phyloP scores from a whole-genome alignment of 805 yeast genomes.

The Zygoascus biomembranicola region DNA sequence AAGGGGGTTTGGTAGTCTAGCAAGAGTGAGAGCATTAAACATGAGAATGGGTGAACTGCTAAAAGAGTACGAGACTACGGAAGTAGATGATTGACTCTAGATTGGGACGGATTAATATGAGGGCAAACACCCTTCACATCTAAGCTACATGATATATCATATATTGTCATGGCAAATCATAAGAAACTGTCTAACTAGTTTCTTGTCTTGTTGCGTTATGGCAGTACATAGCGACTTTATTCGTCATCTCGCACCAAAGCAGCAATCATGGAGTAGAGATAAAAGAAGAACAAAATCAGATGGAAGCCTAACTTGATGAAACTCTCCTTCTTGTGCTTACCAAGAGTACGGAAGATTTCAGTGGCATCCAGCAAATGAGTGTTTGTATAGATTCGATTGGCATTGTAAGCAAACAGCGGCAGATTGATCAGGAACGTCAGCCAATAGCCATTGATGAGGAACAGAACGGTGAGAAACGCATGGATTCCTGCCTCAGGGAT shows the following conservation, averaged over 20 bases:
- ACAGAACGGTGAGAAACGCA: constrained; percentile 50
- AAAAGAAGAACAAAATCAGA: constrained; percentile 86
- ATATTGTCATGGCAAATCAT: not conserved
- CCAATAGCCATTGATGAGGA: constrained; percentile 88
- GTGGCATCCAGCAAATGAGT: constrained; percentile 91
- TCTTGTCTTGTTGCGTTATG: not conserved
- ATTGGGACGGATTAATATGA: no score
- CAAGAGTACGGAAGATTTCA: constrained; percentile 91
- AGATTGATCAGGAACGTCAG: constrained; percentile 72
- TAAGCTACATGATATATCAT: not conserved
- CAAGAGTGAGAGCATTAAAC: constrained; percentile 4
- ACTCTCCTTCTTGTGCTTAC: constrained; percentile 83
- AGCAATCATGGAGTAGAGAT: constrained; percentile 92
- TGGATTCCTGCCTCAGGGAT: constrained; percentile 87
- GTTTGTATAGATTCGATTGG: constrained; percentile 67
- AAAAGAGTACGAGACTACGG: not conserved
- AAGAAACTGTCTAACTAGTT: not conserved
- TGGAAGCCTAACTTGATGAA: constrained; percentile 88
- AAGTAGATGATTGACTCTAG: no score
- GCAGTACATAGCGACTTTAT: not conserved
- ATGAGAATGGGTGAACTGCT: not conserved
- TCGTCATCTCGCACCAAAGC: constrained; percentile 69
- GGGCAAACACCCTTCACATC: no score
- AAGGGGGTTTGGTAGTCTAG: constrained; percentile 5
- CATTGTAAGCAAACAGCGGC: constrained; percentile 80